Base-by-base conservation (phyloP, 2,329 filamentous ascomycete species). In the Ophiostoma pallidulum region DNA sequence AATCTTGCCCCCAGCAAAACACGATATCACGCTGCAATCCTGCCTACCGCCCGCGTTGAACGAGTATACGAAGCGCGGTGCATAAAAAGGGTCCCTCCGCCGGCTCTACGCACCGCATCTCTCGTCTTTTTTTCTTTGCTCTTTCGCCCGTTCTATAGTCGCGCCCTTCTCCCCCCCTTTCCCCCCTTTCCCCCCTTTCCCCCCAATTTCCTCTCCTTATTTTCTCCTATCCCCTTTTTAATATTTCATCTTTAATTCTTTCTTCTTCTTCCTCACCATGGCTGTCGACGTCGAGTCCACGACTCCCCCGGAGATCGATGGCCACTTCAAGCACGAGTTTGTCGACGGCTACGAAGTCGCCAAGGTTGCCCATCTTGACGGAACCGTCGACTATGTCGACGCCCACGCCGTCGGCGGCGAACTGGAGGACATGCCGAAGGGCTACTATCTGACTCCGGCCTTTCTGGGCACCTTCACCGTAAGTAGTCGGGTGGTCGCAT, bases 341-440 rank as follows among this genome's bases (percentile, higher is more conserved):
- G 29, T 52, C 29, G 48, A 40, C 14, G 57, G 56, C 38, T 57
- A 52, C 26, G 50, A 56, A 12, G 57, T 59, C n/a, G 57, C 58
- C 38, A 62, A 60, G 49, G 57, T 62, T 13, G 54, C 59, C 31
- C 59, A 68, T 48, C 60, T 64, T 10, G 68, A 71, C 51, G 68
- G 67, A 20, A 62, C 62, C 12, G 56, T 70, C 42, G 65, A 70
- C 57, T 62, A 65, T 42, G 59, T 71, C 50, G 67, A 69, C 51
- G 54, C 61, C 3, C 59, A 66, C 28, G 67, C 66, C 36, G 56
- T 71, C n/a, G 69, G 68, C 6, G 68, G 68, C 8, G 63, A 66
- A 4, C 48, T 64, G 5, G 60, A 63, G 6, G 56, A 58, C 9
- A 67, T 71, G 66, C 67, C 66, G 1, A 44, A 47, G 24, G 66